A percentile compares a stretch with the other conserved stretches of the same genome.
phyloP scores from a whole-genome alignment of 495 filamentous ascomycete species.

The Clavariopsis aquatica region DNA sequence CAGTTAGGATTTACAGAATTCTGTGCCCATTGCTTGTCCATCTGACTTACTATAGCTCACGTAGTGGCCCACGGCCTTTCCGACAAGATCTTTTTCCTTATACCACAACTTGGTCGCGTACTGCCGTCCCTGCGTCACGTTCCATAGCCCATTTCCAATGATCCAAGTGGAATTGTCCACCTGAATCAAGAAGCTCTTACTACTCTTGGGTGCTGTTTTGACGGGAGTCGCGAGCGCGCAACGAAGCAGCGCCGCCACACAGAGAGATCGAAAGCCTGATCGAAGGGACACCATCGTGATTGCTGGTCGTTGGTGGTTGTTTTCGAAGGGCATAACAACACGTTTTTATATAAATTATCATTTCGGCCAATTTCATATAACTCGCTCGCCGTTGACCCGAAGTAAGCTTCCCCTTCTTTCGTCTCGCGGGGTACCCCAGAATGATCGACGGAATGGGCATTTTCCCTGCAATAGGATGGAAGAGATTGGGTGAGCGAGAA shows the following conservation, averaged over 20 bases:
- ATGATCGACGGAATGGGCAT: constrained; percentile 3
- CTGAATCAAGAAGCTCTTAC: constrained; percentile 22
- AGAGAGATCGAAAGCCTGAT: neutral
- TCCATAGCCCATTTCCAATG: constrained; percentile 47
- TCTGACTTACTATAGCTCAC: constrained; percentile 45
- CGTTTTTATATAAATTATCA: neutral
- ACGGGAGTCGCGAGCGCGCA: neutral
- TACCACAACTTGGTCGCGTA: constrained; percentile 46
- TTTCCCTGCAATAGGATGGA: constrained; percentile 11
- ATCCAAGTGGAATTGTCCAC: constrained; percentile 28
- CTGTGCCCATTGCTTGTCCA: neutral
- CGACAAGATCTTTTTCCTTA: constrained; percentile 46
- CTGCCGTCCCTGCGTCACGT: constrained; percentile 39
- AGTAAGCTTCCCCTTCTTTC: neutral
- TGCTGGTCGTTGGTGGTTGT: neutral
- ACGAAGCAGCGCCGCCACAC: neutral
- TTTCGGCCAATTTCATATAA: neutral
- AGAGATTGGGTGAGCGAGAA: neutral
- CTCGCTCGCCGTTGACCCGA: constrained; percentile 1
- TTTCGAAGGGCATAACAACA: neutral
- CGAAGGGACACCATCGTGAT: neutral
- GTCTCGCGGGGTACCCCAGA: neutral
- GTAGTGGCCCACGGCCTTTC: constrained; percentile 48
- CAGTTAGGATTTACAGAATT: constrained; percentile 9
- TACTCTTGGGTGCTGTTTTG: neutral